Percentiles rank a stretch among this genome's conserved stretches.
phyloP scores from a whole-genome alignment of 2,329 filamentous ascomycete genomes.

The Macrophomina pseudophaseolina region DNA sequence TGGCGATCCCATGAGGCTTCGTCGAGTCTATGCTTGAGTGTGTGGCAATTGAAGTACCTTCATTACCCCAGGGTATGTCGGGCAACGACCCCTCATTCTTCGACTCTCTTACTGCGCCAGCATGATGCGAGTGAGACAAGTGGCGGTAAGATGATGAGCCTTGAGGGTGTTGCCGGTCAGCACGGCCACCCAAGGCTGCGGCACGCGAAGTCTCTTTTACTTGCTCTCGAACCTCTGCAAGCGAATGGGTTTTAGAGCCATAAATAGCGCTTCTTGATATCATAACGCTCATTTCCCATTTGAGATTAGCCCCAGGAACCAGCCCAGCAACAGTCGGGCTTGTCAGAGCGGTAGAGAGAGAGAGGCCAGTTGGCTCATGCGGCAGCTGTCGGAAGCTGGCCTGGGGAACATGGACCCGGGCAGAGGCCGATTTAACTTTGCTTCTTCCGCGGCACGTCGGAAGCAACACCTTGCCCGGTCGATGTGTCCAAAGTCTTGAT shows the following conservation, averaged over 20 bases:
- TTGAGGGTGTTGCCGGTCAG: not conserved
- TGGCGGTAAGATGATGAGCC: not conserved
- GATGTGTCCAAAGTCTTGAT: not conserved
- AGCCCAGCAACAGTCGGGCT: not conserved
- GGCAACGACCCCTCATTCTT: not conserved
- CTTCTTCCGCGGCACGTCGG: conserved; percentile 21
- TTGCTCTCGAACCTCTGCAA: not conserved
- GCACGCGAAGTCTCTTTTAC: not conserved
- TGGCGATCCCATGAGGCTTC: not conserved
- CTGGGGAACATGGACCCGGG: not conserved
- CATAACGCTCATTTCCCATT: not conserved
- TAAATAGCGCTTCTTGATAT: not conserved
- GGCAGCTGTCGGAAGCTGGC: not conserved
- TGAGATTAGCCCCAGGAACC: conserved; percentile 6
- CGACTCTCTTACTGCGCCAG: not conserved
- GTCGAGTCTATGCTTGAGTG: not conserved
- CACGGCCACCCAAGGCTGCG: not conserved
- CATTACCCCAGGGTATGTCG: not conserved
- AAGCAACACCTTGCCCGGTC: conserved; percentile 10
- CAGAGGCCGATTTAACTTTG: conserved; percentile 11
- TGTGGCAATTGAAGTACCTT: not conserved
- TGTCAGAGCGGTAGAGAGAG: not conserved
- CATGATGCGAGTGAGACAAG: not conserved
- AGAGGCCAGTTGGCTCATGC: not conserved
- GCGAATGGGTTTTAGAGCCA: not conserved